Evolutionary conservation across 2,329 filamentous ascomycete species (phyloP), one percentile per base, ranked within the genome.

Genomic region (Phialophora tarda): DNA sequence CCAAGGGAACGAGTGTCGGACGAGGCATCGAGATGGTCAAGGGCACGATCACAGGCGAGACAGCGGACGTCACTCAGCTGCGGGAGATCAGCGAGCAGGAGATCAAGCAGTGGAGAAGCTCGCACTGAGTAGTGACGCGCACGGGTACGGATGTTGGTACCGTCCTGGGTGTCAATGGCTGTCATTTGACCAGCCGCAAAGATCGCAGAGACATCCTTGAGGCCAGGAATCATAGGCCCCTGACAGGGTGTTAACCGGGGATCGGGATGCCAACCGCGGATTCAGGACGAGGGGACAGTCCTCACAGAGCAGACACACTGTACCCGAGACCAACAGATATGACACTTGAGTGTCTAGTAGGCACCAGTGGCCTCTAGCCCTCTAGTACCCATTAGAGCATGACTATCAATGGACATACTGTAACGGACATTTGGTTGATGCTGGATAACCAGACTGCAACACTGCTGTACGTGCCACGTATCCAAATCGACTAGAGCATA

Each of bases 21-120:
- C 83, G 88, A 24, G 84, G 86, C 2, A 82, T 88, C 10, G 90
- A 96, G 76, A 81, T 94, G 41, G 91, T 90, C 0, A 91, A 93
- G 80, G 91, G 91, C 4, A 82, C 88, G 0, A 80, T 92, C 1
- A 92, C 88, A 0, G 92, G 92, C 6, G 86, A 90, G 75, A 81
- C 88, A 0, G 89, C 92, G 0, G 80, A 82, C 8, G 86, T 93
- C 51, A 95, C 93, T 76, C 91, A 89, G 76, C 77, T 96, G 74
- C 85, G 92, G 66, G 89, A 96, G 77, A 81, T 96, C 59, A 86
- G 81, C 24, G 84, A 89, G 80, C 75, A 80, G 23, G 91, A 94
- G 77, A 78, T 92, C 59, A 24, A 65, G 32, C 59, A 65, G 56
- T 69, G 68, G 68, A 63, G 68, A 30, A 61, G 59, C 17, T 61